Evolutionary conservation across 768 basidiomycete species (phyloP).

Genomic region (Russula sp.): DNA sequence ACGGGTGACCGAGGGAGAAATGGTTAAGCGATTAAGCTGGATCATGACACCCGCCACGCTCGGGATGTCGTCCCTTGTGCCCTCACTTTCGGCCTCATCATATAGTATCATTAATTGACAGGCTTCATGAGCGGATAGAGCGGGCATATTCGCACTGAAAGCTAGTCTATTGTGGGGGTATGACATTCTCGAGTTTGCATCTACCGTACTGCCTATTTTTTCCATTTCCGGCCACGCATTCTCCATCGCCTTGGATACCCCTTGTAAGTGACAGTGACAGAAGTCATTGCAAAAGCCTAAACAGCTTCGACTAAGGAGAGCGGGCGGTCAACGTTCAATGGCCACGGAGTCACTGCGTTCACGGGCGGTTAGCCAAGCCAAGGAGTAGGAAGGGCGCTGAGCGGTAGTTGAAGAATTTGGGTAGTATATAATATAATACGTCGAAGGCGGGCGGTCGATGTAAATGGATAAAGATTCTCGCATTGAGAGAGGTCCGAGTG

Average conservation of each 20-base stretch:
- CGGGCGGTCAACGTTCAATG: constrained; percentile 56
- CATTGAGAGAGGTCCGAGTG: constrained; percentile 14
- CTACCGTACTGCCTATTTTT: constrained; percentile 68
- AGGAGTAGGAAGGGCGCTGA: constrained; percentile 61
- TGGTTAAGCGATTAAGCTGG: not conserved
- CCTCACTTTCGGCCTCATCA: constrained; percentile 7
- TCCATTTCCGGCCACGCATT: constrained; percentile 58
- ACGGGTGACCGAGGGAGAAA: not conserved
- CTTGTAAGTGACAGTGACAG: constrained; percentile 46
- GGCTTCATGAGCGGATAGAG: not conserved
- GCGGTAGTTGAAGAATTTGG: constrained; percentile 62
- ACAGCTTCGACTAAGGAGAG: constrained; percentile 52
- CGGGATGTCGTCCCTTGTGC: not conserved
- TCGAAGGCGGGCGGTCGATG: constrained; percentile 40
- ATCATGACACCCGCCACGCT: not conserved
- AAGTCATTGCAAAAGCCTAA: constrained; percentile 58
- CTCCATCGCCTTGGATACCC: constrained; percentile 58
- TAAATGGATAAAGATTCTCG: constrained; percentile 1
- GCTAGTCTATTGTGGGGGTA: not conserved
- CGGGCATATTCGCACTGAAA: not conserved
- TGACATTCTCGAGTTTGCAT: constrained; percentile 28
- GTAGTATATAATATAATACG: constrained; percentile 64
- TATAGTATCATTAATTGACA: not conserved
- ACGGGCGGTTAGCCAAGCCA: constrained; percentile 47
- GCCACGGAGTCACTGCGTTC: constrained; percentile 75